A percentile compares a stretch with the other conserved stretches of the same genome.
phyloP scores from a whole-genome alignment of 257 asterid species.

The Cynanchum wilfordii region DNA sequence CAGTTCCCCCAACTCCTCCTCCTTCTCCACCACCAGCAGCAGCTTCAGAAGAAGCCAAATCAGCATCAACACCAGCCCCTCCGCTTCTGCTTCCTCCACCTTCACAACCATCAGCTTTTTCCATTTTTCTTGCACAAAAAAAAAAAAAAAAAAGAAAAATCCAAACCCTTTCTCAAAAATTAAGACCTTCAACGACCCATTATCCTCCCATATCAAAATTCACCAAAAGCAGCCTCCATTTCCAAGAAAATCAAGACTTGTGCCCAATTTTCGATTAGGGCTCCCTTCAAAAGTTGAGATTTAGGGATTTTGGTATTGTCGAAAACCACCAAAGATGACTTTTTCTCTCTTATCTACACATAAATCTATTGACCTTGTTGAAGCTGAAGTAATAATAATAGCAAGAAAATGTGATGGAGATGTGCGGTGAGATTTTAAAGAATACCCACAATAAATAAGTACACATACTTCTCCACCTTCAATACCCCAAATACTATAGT shows the following conservation, averaged over 20 bases:
- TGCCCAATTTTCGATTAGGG: conserved; percentile 17
- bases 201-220: conserved; percentile 9
- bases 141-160: too few relatives aligned
- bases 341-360: conserved; percentile 32
- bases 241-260: neutral
- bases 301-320: conserved; percentile 24
- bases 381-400: conserved; percentile 21
- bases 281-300: conserved; percentile 10
- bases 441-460: conserved; percentile 45
- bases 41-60: conserved; percentile 22
- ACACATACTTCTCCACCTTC: conserved; percentile 26
- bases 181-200: conserved; percentile 24
- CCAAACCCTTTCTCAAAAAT: conserved; percentile 14
- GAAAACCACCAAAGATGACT: conserved; percentile 18
- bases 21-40: conserved; percentile 16
- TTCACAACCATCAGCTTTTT: conserved; percentile 36
- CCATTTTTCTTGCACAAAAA: conserved; percentile 42
- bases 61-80: conserved; percentile 17
- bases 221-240: conserved; percentile 15
- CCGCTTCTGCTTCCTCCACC: conserved; percentile 26
- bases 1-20: conserved; percentile 16
- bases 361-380: conserved; percentile 26
- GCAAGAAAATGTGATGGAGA: conserved; percentile 41
- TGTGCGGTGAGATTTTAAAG: conserved; percentile 66
- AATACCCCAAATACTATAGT: conserved; percentile 18